Base-by-base conservation (phyloP, 768 basidiomycete species). In the Antrodiella citrinella region DNA sequence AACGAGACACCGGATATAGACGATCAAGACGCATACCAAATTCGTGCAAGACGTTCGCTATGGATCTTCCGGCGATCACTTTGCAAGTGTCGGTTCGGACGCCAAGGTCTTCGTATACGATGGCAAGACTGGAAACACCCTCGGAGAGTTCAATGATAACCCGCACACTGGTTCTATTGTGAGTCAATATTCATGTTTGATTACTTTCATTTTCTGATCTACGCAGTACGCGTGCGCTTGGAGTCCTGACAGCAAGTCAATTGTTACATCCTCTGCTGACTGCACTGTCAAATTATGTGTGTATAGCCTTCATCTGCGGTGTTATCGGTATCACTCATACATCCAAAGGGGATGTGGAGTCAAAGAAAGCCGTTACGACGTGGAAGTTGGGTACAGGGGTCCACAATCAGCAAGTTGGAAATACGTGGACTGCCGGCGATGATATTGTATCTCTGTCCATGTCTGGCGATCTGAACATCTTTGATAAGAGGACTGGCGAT, bases 41-140 rank as follows among this genome's bases (percentile, higher is more conserved):
- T 96, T 94, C 60, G 88, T 97, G 13, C 91, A 95, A 67, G 91
- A 95, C 52, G 79, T 97, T 26, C 78, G 81, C 48, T 97, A 82
- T 62, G 75, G 91, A 0, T 81, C 83, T 0, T 84, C 84, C 7
- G 95, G 95, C 1, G 80, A 85, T 39, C 70, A 82, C 40, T 94
- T 97, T 61, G 86, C 81, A 12, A 92, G 90, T 51, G 91, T 89
- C 26, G 95, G 91, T 19, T 86, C 89, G 4, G 95, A 98, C 64
- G 77, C 74, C 24, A 95, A 86, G 69, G 68, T 88, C 19, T 88
- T 96, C 70, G 59, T 97, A 11, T 95, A 94, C 62, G 90, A 94
- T 50, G 95, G 95, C 22, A 86, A 87, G 65, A 83, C 80, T 1
- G 94, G 93, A 1, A 89, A 95, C 22, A 82, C 81, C 3, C 55